Evolutionary conservation across 164 flowering plant species (phyloP), one percentile per base, ranked within the genome.

Genomic region (Vitis riparia): DNA sequence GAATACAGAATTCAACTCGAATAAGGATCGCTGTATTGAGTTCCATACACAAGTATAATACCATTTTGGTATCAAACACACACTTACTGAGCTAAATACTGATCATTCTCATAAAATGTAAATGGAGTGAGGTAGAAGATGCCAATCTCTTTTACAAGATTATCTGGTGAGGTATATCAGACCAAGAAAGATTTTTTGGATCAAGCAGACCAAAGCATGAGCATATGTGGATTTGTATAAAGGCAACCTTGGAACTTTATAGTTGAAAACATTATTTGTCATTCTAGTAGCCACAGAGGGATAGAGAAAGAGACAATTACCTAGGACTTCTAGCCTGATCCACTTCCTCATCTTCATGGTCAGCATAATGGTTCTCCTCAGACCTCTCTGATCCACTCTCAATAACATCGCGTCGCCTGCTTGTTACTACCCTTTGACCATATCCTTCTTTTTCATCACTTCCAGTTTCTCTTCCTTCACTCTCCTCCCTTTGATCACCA

Each of bases 331-430:
- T 81, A 61, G 84, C 79, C 73, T 90, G 94, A 73, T 88, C 89
- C 53, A 88, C 96, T 70, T 87, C 98, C 53, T 93, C 97, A 64
- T 93, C 97, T 68, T 87, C 94, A 76, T 86, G 77, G 37, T 86
- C 97, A 78, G 68, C 84, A 74, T 81, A 89, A 58, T 77, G 87
- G 71, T 84, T 80, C 59, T 88, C 95, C 77, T 88, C 96, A 62
- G 96, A 93, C 73, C 89, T 78, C 75, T 91, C 98, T 12, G 98
- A 94, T 51, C 75, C 97, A 86, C 94, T 90, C 56, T 86, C 89
- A 80, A 87, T 63, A 3, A 83, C 80, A 61, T 87, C 89, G 13
- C 87, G 70, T 67, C 94, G 84, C 76, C 91, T 78, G 70, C 94
- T 89, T 23, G 93, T 87, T 51, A 73, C 91, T 6, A 74, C 93